Conservation (phyloP, 2,329 filamentous ascomycete species). For the Trichophyton schoenleinii region DNA sequence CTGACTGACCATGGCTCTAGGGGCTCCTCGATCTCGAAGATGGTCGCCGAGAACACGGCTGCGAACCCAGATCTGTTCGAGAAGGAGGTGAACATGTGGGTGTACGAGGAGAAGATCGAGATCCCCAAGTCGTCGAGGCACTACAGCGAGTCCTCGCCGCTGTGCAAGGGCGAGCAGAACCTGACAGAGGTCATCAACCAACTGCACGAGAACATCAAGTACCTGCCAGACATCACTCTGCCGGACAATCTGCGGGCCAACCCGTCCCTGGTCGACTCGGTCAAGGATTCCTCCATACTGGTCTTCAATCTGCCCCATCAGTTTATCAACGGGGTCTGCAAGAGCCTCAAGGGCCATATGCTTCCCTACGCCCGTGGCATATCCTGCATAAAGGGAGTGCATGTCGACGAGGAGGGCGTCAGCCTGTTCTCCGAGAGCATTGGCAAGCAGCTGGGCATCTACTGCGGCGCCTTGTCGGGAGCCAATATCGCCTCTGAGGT, state of each 20-base stretch:
- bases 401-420: constrained; percentile 75
- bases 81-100: constrained; percentile 93
- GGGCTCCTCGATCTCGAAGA: constrained; percentile 96
- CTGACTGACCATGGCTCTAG: constrained; percentile 34
- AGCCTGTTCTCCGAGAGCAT: constrained; percentile 92
- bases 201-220: constrained; percentile 93
- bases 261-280: constrained; percentile 49
- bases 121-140: constrained; percentile 59
- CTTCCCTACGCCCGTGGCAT: constrained; percentile 85
- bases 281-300: constrained; percentile 72
- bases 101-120: constrained; percentile 81
- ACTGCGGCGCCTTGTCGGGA: constrained; percentile 88
- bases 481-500: constrained; percentile 96
- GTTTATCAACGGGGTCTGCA: constrained; percentile 79
- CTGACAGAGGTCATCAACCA: constrained; percentile 85
- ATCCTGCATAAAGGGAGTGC: constrained; percentile 96
- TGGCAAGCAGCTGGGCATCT: constrained; percentile 79
- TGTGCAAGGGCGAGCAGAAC: constrained; percentile 61
- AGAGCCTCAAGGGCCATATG: constrained; percentile 74
- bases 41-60: constrained; percentile 82
- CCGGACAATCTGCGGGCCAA: constrained; percentile 52
- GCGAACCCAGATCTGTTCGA: constrained; percentile 72
- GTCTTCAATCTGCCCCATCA: constrained; percentile 89
- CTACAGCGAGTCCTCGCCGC: constrained; percentile 49
- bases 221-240: constrained; percentile 76